phyloP scores from a whole-genome alignment of 495 filamentous ascomycete species.

The Aspergillus nanangensis region DNA sequence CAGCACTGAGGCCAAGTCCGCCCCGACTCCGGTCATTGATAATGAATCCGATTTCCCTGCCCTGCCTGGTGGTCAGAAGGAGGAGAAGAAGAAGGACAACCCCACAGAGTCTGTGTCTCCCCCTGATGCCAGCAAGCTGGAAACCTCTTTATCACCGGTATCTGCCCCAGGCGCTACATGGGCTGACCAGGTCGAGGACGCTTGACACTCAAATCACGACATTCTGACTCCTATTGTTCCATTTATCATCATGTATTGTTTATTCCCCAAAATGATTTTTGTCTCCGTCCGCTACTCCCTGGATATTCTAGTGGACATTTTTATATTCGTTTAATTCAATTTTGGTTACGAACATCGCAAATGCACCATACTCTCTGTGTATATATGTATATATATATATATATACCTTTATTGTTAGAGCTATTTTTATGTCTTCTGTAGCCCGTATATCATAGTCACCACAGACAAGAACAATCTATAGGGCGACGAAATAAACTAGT shows the following conservation, averaged over 20 bases:
- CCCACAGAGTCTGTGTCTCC: neutral
- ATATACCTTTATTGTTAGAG: too few relatives aligned
- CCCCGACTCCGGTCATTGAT: constrained; percentile 19
- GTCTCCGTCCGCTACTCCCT: neutral
- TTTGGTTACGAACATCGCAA: too few relatives aligned
- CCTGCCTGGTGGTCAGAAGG: constrained; percentile 25
- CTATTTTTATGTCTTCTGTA: too few relatives aligned
- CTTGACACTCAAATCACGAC: neutral
- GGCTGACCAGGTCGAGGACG: constrained; percentile 27
- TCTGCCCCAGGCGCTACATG: constrained; percentile 17
- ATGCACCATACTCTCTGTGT: too few relatives aligned
- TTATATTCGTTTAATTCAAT: neutral
- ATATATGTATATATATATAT: too few relatives aligned
- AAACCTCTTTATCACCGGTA: constrained; percentile 15
- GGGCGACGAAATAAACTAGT: too few relatives aligned
- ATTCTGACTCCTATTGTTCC: neutral
- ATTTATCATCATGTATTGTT: neutral
- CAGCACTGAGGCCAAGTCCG: constrained; percentile 11
- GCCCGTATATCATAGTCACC: too few relatives aligned
- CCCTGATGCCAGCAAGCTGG: constrained; percentile 12
- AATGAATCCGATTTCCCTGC: constrained; percentile 41
- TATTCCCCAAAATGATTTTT: constrained; percentile 8
- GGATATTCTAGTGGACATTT: neutral
- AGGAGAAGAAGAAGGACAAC: constrained; percentile 14
- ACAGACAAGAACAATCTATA: too few relatives aligned